Evolutionary conservation across 768 basidiomycete genomes (phyloP), one percentile per base, ranked within the genome.

Genomic region (Calocera cornea): DNA sequence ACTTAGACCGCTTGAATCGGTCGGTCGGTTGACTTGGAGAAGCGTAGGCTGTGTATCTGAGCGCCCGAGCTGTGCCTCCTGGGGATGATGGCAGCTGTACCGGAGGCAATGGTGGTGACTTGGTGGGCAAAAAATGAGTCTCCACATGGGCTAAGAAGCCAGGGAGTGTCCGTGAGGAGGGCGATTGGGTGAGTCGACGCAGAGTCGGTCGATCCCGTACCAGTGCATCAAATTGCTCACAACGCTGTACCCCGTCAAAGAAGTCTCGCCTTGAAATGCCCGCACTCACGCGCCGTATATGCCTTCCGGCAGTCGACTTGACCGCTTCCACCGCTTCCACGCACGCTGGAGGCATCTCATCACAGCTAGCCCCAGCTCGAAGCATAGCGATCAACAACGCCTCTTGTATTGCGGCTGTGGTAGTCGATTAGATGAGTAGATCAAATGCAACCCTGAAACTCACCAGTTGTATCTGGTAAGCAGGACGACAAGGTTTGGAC

Each of bases 31-130:
- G 79, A 66, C 78, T 80, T 27, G 89, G 88, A 1, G 84, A 72
- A 27, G 85, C 88, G 72, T 90, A 90, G 34, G 88, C 86, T 16
- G 82, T 78, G 71, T 91, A 91, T 71, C 86, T 82, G 65, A 91
- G 77, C 72, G 84, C 83, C 69, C 80, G 33, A 75, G 69, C 44
- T 87, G 74, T 68, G 90, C 87, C 70, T 88, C 89, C 24, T 89
- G 90, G 49, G 91, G 82, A 90, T 91, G 71, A 33, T 64, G 38
- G 27, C 3, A 41, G n/a, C 24, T n/a, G 65, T 64, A 65, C 34
- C 10, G 69, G 41, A 38, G 64, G 5, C 60, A 38, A 40, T 60
- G 22, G 19, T 60, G 67, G 66, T 65, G 67, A 50, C 64, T 7
- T 34, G 19, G 24, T 34, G 10, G 66, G 17, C 36, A 67, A 29